Base-by-base conservation (phyloP, 805 yeast genomes). In the Sporopachydermia lactativora region DNA sequence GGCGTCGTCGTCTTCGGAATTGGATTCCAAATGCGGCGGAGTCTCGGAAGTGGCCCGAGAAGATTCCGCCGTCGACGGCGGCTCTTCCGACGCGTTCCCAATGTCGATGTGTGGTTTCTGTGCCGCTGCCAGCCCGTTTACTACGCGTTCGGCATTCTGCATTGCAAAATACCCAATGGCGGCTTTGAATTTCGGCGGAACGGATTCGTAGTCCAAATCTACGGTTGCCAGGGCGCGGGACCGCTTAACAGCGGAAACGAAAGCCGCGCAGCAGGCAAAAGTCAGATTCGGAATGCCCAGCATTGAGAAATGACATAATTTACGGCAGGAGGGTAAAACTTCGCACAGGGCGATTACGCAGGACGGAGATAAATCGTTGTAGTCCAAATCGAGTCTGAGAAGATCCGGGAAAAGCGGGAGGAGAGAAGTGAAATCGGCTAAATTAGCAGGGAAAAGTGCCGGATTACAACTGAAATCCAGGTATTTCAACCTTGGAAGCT, bases 91-190 rank as follows among this genome's bases (percentile, higher is more conserved):
- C n/a, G n/a, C n/a, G n/a, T n/a, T n/a, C n/a, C n/a, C n/a, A n/a
- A n/a, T n/a, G n/a, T n/a, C n/a, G n/a, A n/a, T n/a, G n/a, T n/a
- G n/a, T n/a, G n/a, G n/a, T n/a, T n/a, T n/a, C n/a, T n/a, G n/a
- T n/a, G n/a, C n/a, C n/a, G n/a, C n/a, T n/a, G n/a, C n/a, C n/a
- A n/a, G n/a, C n/a, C n/a, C n/a, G n/a, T n/a, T n/a, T 8, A 24
- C 31, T 8, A 24, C n/a, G n/a, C n/a, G 31, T n/a, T 24, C 85
- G 79, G 85, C 78, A 56, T 88, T 88, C 50, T 80, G 71, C 78
- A 88, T 77, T 38, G 92, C 72, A 49, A 81, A 77, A 36, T 82
- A 67, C 1, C 94, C 92, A 43, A 86, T 71, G 50, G 77, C 71
- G 35, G 84, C 81, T 50, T 73, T 75, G 47, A 79, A 68, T 39